Percentiles rank a stretch among this genome's conserved stretches.
These are phyloP conservation scores for Diplodia seriata DNA, from an alignment of 2,329 filamentous ascomycete genomes.

Conservation along the genomic window DNA sequence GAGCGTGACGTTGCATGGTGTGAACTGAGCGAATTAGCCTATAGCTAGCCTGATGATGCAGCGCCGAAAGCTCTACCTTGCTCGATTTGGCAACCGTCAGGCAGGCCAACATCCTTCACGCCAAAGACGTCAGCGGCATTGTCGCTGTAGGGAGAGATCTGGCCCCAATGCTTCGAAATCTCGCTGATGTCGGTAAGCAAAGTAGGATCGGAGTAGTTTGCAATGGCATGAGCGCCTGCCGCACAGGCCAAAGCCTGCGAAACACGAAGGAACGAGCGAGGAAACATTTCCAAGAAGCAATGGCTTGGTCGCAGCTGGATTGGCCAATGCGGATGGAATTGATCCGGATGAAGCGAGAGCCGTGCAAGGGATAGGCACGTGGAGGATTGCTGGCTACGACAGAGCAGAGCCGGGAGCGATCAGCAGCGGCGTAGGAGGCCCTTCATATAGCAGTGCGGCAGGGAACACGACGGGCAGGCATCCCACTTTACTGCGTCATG, in stretches of 20 bases:
- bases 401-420: not conserved
- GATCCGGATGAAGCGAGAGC: not conserved
- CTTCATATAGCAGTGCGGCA: slow-evolving; percentile 14
- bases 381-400: not conserved
- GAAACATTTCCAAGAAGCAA: not conserved
- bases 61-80: slow-evolving; percentile 41
- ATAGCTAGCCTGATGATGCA: too few species aligned
- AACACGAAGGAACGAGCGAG: slow-evolving; percentile 4
- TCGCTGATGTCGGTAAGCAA: slow-evolving; percentile 44
- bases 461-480: slow-evolving; percentile 8
- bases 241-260: slow-evolving; percentile 11
- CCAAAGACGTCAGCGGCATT: slow-evolving; percentile 57
- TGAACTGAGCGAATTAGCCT: slow-evolving; percentile 47
- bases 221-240: slow-evolving; percentile 8
- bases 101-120: slow-evolving; percentile 56
- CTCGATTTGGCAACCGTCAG: slow-evolving; percentile 63
- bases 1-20: slow-evolving; percentile 61
- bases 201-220: slow-evolving; percentile 6
- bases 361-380: not conserved
- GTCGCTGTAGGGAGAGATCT: slow-evolving; percentile 57
- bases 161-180: slow-evolving; percentile 55
- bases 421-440: not conserved
- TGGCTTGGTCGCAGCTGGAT: not conserved
- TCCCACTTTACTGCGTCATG: slow-evolving; percentile 25
- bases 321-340: slow-evolving; percentile 1